Evolutionary conservation across 2,329 filamentous ascomycete genomes (phyloP).

Genomic region (Aspergillus hiratsukae): DNA sequence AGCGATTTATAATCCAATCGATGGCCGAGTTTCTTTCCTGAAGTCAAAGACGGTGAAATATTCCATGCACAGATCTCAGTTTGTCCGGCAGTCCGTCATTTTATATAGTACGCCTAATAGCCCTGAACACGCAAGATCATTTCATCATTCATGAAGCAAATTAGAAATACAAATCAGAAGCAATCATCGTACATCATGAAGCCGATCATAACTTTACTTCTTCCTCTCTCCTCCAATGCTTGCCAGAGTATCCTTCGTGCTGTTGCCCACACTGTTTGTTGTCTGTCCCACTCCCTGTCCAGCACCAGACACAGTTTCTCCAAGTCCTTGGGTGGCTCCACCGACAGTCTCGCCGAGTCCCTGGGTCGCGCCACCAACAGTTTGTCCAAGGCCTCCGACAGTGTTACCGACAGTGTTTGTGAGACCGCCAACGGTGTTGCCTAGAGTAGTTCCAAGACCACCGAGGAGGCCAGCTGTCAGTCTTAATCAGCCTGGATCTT

Average conservation of each 20-base stretch:
- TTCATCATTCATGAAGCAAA: neutral
- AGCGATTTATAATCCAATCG: neutral
- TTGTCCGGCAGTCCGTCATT: neutral
- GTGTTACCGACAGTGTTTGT: slow-evolving; percentile 27
- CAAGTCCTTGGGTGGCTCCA: slow-evolving; percentile 25
- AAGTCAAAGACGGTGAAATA: neutral
- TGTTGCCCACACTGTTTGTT: neutral
- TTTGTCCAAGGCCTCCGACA: slow-evolving; percentile 28
- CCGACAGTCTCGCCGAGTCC: slow-evolving; percentile 25
- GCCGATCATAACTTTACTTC: neutral
- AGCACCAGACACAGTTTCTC: slow-evolving; percentile 16
- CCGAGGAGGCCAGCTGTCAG: slow-evolving; percentile 21
- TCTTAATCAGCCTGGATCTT: neutral
- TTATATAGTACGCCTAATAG: too few relatives aligned
- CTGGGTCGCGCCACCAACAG: slow-evolving; percentile 32
- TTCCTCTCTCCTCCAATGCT: neutral
- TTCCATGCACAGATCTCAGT: neutral
- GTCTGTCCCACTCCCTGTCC: neutral
- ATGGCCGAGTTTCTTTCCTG: neutral
- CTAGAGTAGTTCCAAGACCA: slow-evolving; percentile 23
- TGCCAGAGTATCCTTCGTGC: neutral
- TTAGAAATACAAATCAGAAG: neutral
- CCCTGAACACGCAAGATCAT: too few relatives aligned
- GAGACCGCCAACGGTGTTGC: slow-evolving; percentile 29
- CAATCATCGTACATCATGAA: neutral